Percentiles rank a stretch among this genome's conserved stretches.
Conservation (phyloP, 2,329 filamentous ascomycete species). For the Ophiostoma ips region DNA sequence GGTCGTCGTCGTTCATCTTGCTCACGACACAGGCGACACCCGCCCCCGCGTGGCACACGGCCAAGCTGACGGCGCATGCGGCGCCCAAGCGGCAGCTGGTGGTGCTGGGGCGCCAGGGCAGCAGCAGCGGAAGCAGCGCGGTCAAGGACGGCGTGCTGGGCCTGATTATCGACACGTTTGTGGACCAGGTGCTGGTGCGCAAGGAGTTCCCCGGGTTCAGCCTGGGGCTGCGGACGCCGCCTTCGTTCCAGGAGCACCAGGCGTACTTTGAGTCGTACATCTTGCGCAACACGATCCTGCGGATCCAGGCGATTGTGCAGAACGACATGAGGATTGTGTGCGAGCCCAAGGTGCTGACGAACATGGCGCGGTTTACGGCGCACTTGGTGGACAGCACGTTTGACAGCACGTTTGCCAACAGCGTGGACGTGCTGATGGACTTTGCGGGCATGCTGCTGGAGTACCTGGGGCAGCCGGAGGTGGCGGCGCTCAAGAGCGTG, state of each 20-base stretch:
- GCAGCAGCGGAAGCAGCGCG: constrained; percentile 38
- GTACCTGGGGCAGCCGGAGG: constrained; percentile 73
- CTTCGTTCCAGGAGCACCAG: constrained; percentile 87
- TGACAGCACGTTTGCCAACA: constrained; percentile 92
- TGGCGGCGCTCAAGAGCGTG: constrained; percentile 71
- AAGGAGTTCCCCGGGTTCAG: constrained; percentile 88
- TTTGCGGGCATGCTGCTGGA: constrained; percentile 77
- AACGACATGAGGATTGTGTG: constrained; percentile 57
- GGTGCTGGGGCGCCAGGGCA: constrained; percentile 25
- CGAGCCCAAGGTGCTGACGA: constrained; percentile 75
- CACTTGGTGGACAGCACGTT: constrained; percentile 85
- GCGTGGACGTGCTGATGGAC: constrained; percentile 69
- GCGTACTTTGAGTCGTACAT: constrained; percentile 91
- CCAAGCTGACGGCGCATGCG: constrained; percentile 49
- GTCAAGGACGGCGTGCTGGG: constrained; percentile 66
- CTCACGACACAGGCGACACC: constrained; percentile 56
- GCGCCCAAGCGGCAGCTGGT: constrained; percentile 40
- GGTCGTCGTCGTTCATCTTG: constrained; percentile 84
- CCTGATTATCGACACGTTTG: constrained; percentile 65
- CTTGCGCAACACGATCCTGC: constrained; percentile 58
- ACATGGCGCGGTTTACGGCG: constrained; percentile 64
- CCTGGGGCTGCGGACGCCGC: constrained; percentile 74
- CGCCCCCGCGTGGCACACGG: constrained; percentile 41
- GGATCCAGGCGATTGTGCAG: constrained; percentile 56
- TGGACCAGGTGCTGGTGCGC: constrained; percentile 69